Conservation (phyloP, 306 rosid genomes). For the Gastrolobium bilobum region DNA sequence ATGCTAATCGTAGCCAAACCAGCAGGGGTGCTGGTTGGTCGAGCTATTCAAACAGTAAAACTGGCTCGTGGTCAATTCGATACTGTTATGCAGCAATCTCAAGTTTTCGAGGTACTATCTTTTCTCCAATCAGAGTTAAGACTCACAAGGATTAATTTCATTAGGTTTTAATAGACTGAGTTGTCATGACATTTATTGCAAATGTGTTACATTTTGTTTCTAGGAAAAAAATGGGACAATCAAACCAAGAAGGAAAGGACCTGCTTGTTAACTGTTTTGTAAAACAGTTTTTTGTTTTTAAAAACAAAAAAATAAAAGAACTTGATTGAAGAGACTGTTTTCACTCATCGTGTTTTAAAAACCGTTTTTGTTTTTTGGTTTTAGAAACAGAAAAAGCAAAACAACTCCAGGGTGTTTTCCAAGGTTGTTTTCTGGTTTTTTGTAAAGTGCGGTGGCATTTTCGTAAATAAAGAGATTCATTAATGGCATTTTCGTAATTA, state of each 20-base stretch:
- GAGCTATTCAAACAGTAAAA: slow-evolving; percentile 86
- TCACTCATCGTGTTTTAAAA: no score
- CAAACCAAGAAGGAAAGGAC: not conserved
- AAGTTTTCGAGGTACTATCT: slow-evolving; percentile 78
- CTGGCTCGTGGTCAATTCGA: slow-evolving; percentile 91
- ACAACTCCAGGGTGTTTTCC: no score
- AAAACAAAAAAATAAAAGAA: no score
- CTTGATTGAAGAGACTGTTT: no score
- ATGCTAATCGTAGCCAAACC: slow-evolving; percentile 60
- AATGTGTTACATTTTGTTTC: slow-evolving; percentile 31
- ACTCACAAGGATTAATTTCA: slow-evolving; percentile 14
- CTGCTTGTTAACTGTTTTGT: no score
- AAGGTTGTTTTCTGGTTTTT: no score
- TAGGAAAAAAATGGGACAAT: not conserved
- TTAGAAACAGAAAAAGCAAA: no score
- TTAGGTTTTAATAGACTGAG: not conserved
- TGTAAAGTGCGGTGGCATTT: no score
- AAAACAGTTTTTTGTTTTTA: no score
- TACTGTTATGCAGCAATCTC: slow-evolving; percentile 80
- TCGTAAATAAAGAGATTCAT: no score
- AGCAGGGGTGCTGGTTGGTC: slow-evolving; percentile 59
- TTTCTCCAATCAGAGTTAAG: slow-evolving; percentile 15
- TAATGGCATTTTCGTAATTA: no score
- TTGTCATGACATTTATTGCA: slow-evolving; percentile 2
- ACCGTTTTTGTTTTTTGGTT: no score